Evolutionary conservation across 441 rosid genomes (phyloP).

Genomic region (Gossypium schwendimanii): DNA sequence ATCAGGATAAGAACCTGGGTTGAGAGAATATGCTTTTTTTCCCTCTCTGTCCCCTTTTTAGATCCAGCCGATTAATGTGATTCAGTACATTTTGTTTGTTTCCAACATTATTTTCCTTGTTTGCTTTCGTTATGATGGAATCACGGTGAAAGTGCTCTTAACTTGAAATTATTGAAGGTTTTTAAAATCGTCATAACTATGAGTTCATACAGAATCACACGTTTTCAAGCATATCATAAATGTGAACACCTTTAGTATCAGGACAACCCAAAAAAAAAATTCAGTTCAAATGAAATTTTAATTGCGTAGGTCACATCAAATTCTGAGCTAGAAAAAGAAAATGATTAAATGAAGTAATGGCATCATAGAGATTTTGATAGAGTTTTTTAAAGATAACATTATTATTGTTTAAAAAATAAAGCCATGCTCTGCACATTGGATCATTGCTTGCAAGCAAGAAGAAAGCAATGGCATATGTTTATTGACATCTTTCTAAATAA

Average conservation of each 20-base stretch:
- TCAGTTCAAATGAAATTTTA: no score
- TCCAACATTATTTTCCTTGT: not conserved
- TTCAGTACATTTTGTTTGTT: not conserved
- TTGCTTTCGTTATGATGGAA: not conserved
- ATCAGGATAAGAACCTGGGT: not conserved
- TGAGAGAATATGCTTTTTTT: not conserved
- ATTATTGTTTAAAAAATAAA: not conserved
- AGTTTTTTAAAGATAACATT: not conserved
- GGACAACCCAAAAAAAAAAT: no score
- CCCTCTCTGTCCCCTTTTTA: not conserved
- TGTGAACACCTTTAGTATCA: no score
- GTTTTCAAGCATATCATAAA: no score
- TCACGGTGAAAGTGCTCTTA: not conserved
- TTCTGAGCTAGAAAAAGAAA: no score
- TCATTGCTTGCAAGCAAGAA: not conserved
- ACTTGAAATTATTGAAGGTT: not conserved
- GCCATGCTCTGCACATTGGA: not conserved
- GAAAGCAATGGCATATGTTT: not conserved
- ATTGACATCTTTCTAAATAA: not conserved
- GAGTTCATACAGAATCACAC: no score
- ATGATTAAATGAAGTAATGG: no score
- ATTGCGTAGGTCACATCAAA: no score
- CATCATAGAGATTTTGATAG: not conserved
- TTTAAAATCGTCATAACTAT: no score
- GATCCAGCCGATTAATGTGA: not conserved